These are phyloP conservation scores for Colletotrichum liriopes DNA, from an alignment of 2,329 filamentous ascomycete species.

Conservation along the genomic window DNA sequence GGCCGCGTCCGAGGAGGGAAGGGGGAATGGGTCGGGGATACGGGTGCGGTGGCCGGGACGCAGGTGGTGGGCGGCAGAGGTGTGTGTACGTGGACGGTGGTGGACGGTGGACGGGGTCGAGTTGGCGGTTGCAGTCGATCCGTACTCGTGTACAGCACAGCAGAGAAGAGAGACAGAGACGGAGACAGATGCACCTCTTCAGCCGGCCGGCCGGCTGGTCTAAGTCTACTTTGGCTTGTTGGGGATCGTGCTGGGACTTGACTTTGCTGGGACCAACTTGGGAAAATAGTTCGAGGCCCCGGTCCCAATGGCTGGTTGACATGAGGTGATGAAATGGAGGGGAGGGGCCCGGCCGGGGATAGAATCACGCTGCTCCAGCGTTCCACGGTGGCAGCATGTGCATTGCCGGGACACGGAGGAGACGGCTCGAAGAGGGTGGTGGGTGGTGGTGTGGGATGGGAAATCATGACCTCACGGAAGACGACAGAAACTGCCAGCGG, in stretches of 20 bases:
- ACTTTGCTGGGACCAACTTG: constrained; percentile 9
- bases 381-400: constrained; percentile 39
- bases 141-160: background rate
- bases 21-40: constrained; percentile 28
- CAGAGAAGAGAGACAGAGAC: constrained; percentile 8
- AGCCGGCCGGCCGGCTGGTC: constrained; percentile 9
- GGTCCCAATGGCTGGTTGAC: constrained; percentile 28
- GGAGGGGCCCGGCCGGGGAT: constrained; percentile 16
- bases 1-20: constrained; percentile 25
- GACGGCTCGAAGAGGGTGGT: constrained; percentile 5
- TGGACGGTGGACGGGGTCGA: constrained; percentile 12
- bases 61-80: constrained; percentile 1
- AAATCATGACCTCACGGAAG: constrained; percentile 28
- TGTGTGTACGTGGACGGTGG: constrained; percentile 10
- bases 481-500: constrained; percentile 12
- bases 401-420: constrained; percentile 37
- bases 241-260: background rate
- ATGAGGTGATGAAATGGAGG: constrained; percentile 30
- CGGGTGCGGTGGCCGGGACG: constrained; percentile 24
- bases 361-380: constrained; percentile 37
- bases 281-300: background rate
- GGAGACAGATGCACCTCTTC: background rate
- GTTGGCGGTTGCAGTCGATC: constrained; percentile 9
- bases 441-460: constrained; percentile 33
- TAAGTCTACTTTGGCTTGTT: constrained; percentile 16